Conservation (phyloP, 2,329 filamentous ascomycete species). For the Verticillium albo-atrum region DNA sequence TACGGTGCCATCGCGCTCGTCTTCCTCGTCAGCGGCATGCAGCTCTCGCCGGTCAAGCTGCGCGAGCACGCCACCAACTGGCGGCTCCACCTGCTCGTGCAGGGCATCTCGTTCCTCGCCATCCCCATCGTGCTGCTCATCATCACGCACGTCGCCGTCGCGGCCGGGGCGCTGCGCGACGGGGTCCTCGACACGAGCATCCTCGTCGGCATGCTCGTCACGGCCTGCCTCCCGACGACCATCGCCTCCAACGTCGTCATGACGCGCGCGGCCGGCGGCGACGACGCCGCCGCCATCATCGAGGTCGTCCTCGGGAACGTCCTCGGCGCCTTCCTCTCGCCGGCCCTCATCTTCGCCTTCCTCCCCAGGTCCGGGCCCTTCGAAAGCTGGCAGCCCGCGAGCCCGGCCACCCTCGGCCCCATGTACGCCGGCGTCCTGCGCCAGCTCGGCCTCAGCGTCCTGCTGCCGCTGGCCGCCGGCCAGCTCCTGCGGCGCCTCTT, state of each 20-base stretch:
- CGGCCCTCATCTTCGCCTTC: constrained; percentile 59
- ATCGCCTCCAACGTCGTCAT: constrained; percentile 72
- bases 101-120: constrained; percentile 62
- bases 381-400: constrained; percentile 48
- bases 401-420: constrained; percentile 45
- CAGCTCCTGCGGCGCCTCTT: constrained; percentile 52
- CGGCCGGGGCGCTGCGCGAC: constrained; percentile 41
- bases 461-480: constrained; percentile 59
- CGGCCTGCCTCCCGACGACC: constrained; percentile 66
- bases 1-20: constrained; percentile 67
- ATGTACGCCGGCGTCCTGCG: constrained; percentile 66
- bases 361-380: constrained; percentile 50
- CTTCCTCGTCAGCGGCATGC: constrained; percentile 68
- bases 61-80: constrained; percentile 59
- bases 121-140: constrained; percentile 59
- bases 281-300: constrained; percentile 60
- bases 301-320: constrained; percentile 69
- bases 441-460: constrained; percentile 63
- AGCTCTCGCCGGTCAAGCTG: constrained; percentile 59
- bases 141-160: constrained; percentile 42
- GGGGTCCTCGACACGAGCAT: constrained; percentile 59
- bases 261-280: constrained; percentile 65
- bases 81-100: constrained; percentile 64
- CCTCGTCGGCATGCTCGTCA: constrained; percentile 62
- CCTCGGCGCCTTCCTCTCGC: constrained; percentile 62